Evolutionary conservation across 306 rosid species (phyloP).

Genomic region (Fagus crenata): DNA sequence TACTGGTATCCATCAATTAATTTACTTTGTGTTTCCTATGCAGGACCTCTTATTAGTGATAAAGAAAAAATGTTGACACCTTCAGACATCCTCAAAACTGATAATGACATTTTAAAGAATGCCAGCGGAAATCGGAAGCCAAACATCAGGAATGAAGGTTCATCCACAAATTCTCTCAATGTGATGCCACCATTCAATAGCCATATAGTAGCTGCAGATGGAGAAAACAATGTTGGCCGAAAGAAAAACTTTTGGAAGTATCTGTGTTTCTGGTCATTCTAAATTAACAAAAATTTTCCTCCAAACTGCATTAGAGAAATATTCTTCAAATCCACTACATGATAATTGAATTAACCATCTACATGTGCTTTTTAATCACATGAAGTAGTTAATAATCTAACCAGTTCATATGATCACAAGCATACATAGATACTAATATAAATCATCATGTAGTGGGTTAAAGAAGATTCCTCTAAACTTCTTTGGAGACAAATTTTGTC

Average conservation of each 20-base stretch:
- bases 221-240: slow-evolving; percentile 18
- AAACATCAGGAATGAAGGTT: slow-evolving; percentile 20
- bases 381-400: no score
- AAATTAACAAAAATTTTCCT: no score
- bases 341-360: no score
- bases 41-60: slow-evolving; percentile 6
- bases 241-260: slow-evolving; percentile 30
- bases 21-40: neutral
- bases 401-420: no score
- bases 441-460: no score
- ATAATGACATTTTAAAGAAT: neutral
- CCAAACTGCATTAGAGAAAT: no score
- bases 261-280: slow-evolving; percentile 27
- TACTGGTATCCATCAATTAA: no score
- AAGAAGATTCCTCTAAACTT: no score
- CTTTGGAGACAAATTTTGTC: no score
- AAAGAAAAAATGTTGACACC: neutral
- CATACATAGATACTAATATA: no score
- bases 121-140: slow-evolving; percentile 15
- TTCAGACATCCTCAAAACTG: neutral
- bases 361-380: no score
- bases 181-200: neutral
- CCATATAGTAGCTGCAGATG: neutral
- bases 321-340: no score
- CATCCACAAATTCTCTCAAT: slow-evolving; percentile 19